Conservation (phyloP, 2,329 filamentous ascomycete genomes). For the Knoxdaviesia capensis region DNA sequence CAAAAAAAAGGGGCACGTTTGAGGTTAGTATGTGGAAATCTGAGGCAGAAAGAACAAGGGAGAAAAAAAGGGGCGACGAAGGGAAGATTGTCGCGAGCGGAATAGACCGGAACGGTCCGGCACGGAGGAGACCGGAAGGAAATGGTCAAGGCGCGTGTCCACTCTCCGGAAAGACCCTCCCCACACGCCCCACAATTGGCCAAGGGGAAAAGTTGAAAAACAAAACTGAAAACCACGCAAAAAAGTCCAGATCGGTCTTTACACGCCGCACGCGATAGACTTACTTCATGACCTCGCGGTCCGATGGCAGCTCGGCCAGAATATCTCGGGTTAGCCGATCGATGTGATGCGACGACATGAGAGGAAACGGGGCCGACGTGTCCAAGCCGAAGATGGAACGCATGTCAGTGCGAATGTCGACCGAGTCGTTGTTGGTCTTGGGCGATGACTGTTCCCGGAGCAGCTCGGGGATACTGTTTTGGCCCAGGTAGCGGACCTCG, state of each 20-base stretch:
- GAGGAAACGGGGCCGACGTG: conserved; percentile 44
- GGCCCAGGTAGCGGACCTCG: conserved; percentile 39
- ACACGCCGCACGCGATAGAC: conserved; percentile 8
- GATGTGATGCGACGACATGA: conserved; percentile 44
- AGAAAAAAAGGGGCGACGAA: no score
- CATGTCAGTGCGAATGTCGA: conserved; percentile 43
- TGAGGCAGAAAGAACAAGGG: not conserved
- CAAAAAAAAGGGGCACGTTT: not conserved
- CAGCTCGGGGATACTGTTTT: conserved; percentile 48
- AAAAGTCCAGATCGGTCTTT: not conserved
- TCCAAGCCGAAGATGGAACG: conserved; percentile 44
- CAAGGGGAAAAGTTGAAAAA: no score
- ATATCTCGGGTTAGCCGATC: conserved; percentile 40
- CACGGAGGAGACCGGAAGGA: no score
- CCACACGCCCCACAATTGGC: not conserved
- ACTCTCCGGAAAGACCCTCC: no score
- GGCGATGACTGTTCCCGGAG: conserved; percentile 38
- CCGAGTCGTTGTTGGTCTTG: conserved; percentile 27
- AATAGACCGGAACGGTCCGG: no score
- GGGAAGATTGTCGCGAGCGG: no score
- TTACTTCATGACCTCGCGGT: conserved; percentile 46
- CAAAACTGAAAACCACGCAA: no score
- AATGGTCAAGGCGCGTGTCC: no score
- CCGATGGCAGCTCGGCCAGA: conserved; percentile 38
- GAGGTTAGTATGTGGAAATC: not conserved